Percentiles rank a stretch among this genome's conserved stretches.
Evolutionary conservation across 192 early-diverging fungal species (phyloP).

Genomic region (Umbelopsis sp.): DNA sequence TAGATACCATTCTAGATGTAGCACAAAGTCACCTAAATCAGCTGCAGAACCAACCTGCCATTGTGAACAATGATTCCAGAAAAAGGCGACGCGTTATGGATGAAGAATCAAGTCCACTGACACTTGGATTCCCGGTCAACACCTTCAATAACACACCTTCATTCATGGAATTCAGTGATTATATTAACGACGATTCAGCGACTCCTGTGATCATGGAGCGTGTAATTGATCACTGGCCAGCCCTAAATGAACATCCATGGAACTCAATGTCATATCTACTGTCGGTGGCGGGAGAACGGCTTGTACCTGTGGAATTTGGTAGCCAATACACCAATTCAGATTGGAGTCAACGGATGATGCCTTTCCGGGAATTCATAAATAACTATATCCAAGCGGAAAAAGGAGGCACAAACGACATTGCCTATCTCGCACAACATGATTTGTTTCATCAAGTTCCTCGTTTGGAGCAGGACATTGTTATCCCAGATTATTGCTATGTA

Average conservation of each 20-base stretch:
- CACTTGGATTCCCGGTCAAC: conserved; percentile 17
- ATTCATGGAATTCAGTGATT: conserved; percentile 22
- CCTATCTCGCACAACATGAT: conserved; percentile 89
- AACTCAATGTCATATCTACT: conserved; percentile 60
- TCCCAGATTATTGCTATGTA: conserved; percentile 77
- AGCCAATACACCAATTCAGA: conserved; percentile 70
- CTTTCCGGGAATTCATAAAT: conserved; percentile 71
- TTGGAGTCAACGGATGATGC: conserved; percentile 78
- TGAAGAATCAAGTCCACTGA: neutral
- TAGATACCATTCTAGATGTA: conserved; percentile 22
- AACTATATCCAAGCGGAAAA: conserved; percentile 30
- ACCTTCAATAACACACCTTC: conserved; percentile 3
- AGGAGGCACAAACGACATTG: conserved; percentile 9
- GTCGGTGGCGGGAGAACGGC: conserved; percentile 60
- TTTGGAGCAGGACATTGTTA: conserved; percentile 63
- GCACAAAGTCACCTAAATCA: conserved; percentile 25
- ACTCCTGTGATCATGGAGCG: conserved; percentile 55
- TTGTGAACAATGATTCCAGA: neutral
- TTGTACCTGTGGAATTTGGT: conserved; percentile 86
- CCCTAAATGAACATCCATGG: conserved; percentile 60
- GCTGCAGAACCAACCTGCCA: neutral
- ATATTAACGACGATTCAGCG: conserved; percentile 6
- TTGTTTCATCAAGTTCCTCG: conserved; percentile 76
- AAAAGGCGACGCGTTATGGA: neutral
- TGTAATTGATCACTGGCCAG: conserved; percentile 70